phyloP scores from a whole-genome alignment of 257 asterid genomes.

The Ilex aquifolium region DNA sequence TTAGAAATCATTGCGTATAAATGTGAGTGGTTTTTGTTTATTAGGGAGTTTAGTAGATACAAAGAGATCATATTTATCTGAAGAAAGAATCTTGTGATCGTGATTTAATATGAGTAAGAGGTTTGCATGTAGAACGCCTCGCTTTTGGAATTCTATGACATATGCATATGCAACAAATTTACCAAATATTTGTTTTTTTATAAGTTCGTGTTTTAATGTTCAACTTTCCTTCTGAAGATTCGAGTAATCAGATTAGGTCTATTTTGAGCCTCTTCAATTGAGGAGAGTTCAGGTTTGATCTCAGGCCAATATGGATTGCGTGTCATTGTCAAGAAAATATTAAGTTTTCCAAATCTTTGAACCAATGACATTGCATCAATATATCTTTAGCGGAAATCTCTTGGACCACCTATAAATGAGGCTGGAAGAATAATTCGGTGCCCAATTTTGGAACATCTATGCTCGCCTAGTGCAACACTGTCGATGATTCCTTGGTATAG shows the following conservation, averaged over 20 bases:
- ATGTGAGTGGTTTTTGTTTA: neutral
- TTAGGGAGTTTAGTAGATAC: neutral
- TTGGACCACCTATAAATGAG: no score
- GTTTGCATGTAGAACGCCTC: neutral
- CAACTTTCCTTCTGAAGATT: neutral
- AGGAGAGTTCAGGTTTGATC: neutral
- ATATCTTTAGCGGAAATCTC: no score
- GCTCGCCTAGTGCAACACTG: no score
- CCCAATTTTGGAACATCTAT: no score
- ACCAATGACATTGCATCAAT: no score
- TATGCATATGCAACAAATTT: no score
- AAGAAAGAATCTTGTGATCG: neutral
- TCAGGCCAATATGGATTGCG: neutral
- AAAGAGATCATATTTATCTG: no score
- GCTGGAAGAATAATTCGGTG: no score
- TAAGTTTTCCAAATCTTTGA: no score
- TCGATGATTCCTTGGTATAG: no score
- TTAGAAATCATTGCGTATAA: neutral
- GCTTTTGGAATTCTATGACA: neutral
- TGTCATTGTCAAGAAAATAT: no score
- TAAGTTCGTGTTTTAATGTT: neutral
- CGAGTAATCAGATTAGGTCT: neutral
- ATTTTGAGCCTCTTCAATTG: neutral
- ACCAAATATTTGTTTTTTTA: neutral
- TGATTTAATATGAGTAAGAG: neutral